Evolutionary conservation across 148 eudicot genomes (phyloP).

Genomic region (Selenicereus undatus): DNA sequence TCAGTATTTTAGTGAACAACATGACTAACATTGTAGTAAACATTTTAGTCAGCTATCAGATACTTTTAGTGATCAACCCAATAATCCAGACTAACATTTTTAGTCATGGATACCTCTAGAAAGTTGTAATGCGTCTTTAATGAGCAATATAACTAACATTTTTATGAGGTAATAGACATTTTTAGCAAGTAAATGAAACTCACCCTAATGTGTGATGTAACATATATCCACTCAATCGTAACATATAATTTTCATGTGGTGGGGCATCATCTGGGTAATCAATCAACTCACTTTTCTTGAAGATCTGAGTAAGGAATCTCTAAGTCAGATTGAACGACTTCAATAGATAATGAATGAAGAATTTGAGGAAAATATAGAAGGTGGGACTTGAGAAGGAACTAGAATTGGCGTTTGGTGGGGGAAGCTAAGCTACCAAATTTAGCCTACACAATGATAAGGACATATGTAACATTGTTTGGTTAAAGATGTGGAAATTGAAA

Average conservation of each 20-base stretch:
- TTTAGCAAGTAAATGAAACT: too few species aligned
- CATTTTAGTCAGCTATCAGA: too few species aligned
- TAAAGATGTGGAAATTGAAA: background rate
- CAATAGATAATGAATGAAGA: background rate
- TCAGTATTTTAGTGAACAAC: too few species aligned
- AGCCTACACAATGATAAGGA: background rate
- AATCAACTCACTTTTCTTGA: background rate
- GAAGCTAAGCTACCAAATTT: constrained; percentile 16
- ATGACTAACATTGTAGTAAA: too few species aligned
- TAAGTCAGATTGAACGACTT: background rate
- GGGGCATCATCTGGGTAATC: background rate
- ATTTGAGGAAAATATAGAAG: background rate
- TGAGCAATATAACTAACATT: too few species aligned
- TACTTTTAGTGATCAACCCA: too few species aligned
- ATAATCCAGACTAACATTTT: too few species aligned
- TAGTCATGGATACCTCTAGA: too few species aligned
- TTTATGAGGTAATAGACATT: too few species aligned
- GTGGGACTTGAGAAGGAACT: background rate
- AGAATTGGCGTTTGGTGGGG: constrained; percentile 2
- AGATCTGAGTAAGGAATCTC: background rate
- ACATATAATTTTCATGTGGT: background rate
- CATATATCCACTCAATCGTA: too few species aligned
- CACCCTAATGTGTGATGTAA: too few species aligned
- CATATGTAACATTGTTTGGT: background rate
- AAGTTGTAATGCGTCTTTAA: too few species aligned